Conservation (phyloP, 352 stramenopile genomes). For the Phytophthora foliorum region DNA sequence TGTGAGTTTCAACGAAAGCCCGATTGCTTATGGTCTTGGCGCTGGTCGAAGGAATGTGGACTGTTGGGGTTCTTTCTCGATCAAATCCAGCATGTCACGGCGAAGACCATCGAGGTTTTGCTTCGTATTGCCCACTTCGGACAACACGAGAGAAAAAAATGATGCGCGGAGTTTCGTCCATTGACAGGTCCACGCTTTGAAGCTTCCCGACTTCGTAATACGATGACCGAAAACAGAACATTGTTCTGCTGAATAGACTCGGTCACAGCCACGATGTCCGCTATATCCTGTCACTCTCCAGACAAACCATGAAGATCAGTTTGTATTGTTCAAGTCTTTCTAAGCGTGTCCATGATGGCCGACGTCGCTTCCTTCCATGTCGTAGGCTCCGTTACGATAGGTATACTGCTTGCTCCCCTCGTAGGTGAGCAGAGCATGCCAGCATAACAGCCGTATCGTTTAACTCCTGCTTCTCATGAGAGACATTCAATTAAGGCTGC, state of each 20-base stretch:
- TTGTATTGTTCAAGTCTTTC: not conserved
- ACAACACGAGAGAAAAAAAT: not conserved
- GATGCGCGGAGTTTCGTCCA: not conserved
- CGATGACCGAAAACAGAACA: not conserved
- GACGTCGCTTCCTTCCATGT: not conserved
- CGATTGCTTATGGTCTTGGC: not conserved
- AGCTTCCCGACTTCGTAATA: not conserved
- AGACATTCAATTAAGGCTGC: no score
- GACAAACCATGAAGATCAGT: not conserved
- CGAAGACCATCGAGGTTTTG: not conserved
- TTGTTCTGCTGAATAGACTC: not conserved
- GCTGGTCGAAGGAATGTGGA: not conserved
- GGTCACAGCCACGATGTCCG: not conserved
- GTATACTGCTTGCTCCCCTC: no score
- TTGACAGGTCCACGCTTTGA: not conserved
- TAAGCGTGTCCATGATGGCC: not conserved
- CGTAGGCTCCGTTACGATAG: not conserved
- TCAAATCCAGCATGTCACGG: not conserved
- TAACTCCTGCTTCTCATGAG: no score
- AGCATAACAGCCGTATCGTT: no score
- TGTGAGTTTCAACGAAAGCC: not conserved
- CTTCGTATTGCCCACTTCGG: not conserved
- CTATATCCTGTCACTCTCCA: not conserved
- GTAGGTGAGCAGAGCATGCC: no score
- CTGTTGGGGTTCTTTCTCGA: not conserved